Conservation (phyloP, 2,329 filamentous ascomycete species). For the Diaporthe eres region DNA sequence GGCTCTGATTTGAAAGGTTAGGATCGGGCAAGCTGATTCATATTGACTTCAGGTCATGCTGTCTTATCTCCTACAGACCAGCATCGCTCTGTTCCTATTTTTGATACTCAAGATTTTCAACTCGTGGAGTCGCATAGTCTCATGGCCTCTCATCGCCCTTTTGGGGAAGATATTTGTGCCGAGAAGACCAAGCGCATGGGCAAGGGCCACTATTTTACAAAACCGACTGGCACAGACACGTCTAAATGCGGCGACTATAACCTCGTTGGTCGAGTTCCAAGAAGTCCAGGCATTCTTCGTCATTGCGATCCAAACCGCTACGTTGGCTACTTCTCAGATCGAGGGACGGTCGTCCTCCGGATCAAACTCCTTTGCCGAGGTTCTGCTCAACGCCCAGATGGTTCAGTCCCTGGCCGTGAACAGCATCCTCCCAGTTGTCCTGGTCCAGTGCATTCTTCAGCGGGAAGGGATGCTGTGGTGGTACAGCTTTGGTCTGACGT, state of each 20-base stretch:
- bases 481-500: not conserved
- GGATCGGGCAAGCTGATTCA: not conserved
- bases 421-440: not conserved
- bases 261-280: not conserved
- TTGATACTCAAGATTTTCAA: not conserved
- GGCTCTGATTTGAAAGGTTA: too few relatives aligned
- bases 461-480: constrained; percentile 4
- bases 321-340: not conserved
- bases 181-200: not conserved
- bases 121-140: not conserved
- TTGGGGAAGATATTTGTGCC: not conserved
- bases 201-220: not conserved
- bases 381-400: not conserved
- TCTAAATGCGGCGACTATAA: not conserved
- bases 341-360: not conserved
- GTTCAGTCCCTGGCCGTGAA: not conserved
- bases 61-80: not conserved
- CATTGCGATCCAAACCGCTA: not conserved
- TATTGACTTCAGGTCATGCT: not conserved
- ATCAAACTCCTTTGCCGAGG: not conserved
- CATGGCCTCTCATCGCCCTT: not conserved
- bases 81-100: not conserved
- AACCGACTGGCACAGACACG: not conserved
- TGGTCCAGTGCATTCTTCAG: not conserved
- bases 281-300: not conserved